A percentile compares a stretch with the other conserved stretches of the same genome.
Evolutionary conservation across 306 rosid genomes (phyloP).

Genomic region (Vicia faba): DNA sequence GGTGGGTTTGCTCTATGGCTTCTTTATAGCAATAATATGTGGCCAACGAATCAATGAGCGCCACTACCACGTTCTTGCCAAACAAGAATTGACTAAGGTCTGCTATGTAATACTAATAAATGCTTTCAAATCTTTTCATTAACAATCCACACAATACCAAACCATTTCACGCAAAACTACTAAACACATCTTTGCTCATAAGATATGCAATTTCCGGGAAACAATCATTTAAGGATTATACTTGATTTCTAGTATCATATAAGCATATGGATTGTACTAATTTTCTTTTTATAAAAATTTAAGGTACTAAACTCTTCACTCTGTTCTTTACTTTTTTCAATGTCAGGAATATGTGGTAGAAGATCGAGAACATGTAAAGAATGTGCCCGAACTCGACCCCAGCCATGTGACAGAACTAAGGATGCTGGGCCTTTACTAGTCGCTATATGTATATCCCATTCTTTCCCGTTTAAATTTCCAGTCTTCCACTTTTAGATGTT

Average conservation of each 20-base stretch:
- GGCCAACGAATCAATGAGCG: slow-evolving; percentile 98
- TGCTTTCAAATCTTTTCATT: slow-evolving; percentile 5
- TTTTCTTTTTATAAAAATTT: no score
- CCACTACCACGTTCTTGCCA: slow-evolving; percentile 98
- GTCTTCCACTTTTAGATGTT: slow-evolving; percentile 15
- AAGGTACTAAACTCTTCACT: slow-evolving; percentile 29
- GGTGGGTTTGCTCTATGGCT: slow-evolving; percentile 98
- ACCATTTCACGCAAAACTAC: no score
- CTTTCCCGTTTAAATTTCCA: slow-evolving; percentile 18
- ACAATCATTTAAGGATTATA: no score
- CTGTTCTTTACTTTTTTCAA: slow-evolving; percentile 19
- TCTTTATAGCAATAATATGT: slow-evolving; percentile 97
- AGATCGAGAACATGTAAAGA: slow-evolving; percentile 51
- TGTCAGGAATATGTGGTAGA: slow-evolving; percentile 93
- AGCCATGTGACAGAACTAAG: slow-evolving; percentile 87
- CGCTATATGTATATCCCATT: slow-evolving; percentile 39
- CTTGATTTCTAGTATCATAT: no score
- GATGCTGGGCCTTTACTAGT: slow-evolving; percentile 93
- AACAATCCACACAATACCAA: no score
- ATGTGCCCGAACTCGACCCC: slow-evolving; percentile 85
- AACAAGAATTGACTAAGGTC: slow-evolving; percentile 95
- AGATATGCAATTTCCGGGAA: no score
- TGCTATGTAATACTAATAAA: slow-evolving; percentile 35
- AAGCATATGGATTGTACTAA: no score
- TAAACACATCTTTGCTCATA: no score